Percentiles rank a stretch among this genome's conserved stretches.
Conservation (phyloP, 2,329 filamentous ascomycete genomes). For the Microcyclosporella mali region DNA sequence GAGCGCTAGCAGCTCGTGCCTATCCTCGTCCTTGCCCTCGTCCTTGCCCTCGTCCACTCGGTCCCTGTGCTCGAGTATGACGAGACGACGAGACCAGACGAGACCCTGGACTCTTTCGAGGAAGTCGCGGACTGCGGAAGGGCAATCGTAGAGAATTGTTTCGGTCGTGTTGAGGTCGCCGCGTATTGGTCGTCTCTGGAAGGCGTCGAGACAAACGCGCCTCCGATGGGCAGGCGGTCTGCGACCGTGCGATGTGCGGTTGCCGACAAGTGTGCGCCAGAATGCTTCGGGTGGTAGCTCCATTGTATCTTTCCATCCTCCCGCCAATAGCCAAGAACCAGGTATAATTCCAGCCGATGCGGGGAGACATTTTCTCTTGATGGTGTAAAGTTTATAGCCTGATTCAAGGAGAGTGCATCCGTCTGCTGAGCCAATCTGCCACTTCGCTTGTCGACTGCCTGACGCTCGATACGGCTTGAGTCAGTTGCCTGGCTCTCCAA, state of each 20-base stretch:
- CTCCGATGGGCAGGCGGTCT: slow-evolving; percentile 2
- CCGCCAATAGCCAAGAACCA: slow-evolving; percentile 2
- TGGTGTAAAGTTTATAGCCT: slow-evolving; percentile 10
- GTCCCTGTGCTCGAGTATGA: slow-evolving; percentile 3
- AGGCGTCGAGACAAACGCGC: slow-evolving; percentile 1
- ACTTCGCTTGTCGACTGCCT: slow-evolving; percentile 4
- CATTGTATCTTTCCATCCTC: slow-evolving; percentile 1
- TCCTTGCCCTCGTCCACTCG: too few species aligned
- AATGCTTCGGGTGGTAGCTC: slow-evolving; percentile 1
- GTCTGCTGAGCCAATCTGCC: neutral
- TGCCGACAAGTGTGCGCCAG: slow-evolving; percentile 7
- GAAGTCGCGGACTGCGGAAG: slow-evolving; percentile 7
- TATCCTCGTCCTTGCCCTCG: too few species aligned
- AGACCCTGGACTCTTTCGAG: slow-evolving; percentile 11
- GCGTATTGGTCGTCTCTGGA: slow-evolving; percentile 26
- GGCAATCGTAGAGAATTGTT: slow-evolving; percentile 8
- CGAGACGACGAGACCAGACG: slow-evolving; percentile 12
- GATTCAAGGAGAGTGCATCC: slow-evolving; percentile 3
- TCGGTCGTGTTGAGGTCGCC: slow-evolving; percentile 23
- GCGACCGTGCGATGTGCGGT: neutral
- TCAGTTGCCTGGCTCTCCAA: slow-evolving; percentile 11
- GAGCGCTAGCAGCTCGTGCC: slow-evolving; percentile 6
- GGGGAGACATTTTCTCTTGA: slow-evolving; percentile 4
- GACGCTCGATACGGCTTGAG: slow-evolving; percentile 6
- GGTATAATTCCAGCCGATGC: slow-evolving; percentile 12